A percentile compares a stretch with the other conserved stretches of the same genome.
phyloP scores from a whole-genome alignment of 2,329 filamentous ascomycete species.

The Colletotrichum sp. region DNA sequence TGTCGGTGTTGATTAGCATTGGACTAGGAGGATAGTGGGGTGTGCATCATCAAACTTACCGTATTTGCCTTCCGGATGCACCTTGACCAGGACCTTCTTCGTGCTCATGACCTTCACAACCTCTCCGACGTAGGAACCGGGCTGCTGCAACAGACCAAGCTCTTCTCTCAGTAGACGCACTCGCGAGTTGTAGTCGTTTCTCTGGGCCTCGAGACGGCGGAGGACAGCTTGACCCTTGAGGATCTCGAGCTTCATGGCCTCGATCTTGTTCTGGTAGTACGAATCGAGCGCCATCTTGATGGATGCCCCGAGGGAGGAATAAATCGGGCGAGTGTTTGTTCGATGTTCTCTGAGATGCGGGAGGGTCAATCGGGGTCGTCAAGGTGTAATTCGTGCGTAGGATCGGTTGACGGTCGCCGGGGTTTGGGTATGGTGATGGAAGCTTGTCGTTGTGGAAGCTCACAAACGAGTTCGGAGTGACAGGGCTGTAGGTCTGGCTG shows the following conservation, averaged over 20 bases:
- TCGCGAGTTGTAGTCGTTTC: constrained; percentile 99
- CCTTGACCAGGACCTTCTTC: constrained; percentile 98
- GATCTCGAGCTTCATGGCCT: constrained; percentile 99
- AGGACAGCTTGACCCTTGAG: constrained; percentile 97
- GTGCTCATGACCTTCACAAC: constrained; percentile 99
- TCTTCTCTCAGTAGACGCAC: constrained; percentile 95
- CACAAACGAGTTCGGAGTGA: constrained; percentile 17
- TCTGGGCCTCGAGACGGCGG: constrained; percentile 92
- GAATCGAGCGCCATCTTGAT: constrained; percentile 95
- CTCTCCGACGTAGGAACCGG: constrained; percentile 96
- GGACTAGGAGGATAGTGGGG: background rate
- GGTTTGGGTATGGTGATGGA: constrained; percentile 15
- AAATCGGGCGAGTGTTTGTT: background rate
- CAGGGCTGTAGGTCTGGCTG: constrained; percentile 18
- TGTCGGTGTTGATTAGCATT: constrained; percentile 39
- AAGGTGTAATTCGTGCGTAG: constrained; percentile 3
- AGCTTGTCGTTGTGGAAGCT: constrained; percentile 23
- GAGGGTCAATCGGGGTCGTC: constrained; percentile 4
- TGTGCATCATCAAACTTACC: constrained; percentile 60
- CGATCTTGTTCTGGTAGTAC: constrained; percentile 99
- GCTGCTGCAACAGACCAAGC: constrained; percentile 93
- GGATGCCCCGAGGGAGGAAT: constrained; percentile 20
- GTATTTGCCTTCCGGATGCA: constrained; percentile 99
- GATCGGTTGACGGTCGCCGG: constrained; percentile 4
- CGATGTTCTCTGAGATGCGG: background rate